Conservation (phyloP, 1,284 basidiomycete species). For the Fistulinella cinereoalba region DNA sequence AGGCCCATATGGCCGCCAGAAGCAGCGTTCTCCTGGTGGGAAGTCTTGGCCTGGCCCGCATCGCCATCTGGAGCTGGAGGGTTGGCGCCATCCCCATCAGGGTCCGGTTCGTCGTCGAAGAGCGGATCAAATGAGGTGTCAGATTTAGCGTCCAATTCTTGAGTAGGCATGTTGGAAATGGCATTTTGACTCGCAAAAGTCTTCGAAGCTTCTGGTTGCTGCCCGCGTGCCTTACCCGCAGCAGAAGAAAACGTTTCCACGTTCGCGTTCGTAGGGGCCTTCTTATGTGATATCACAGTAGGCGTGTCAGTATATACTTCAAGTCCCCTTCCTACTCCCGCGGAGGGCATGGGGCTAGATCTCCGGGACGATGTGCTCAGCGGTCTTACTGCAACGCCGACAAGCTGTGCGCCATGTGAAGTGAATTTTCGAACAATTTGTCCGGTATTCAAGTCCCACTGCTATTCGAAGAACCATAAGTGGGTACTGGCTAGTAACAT, state of each 20-base stretch:
- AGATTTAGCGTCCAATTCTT: constrained; percentile 63
- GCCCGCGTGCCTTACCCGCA: constrained; percentile 17
- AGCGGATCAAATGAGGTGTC: constrained; percentile 77
- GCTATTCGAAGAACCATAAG: constrained; percentile 45
- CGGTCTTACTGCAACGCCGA: constrained; percentile 79
- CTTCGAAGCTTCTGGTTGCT: constrained; percentile 14
- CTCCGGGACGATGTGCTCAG: constrained; percentile 40
- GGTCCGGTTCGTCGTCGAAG: constrained; percentile 74
- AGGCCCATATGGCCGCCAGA: constrained; percentile 18
- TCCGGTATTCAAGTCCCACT: constrained; percentile 98
- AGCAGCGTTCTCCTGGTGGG: constrained; percentile 16
- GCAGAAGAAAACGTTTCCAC: constrained; percentile 19
- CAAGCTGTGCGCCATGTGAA: constrained; percentile 85
- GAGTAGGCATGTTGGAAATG: constrained; percentile 22
- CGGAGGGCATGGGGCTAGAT: constrained; percentile 31
- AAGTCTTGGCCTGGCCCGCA: constrained; percentile 10
- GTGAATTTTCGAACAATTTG: constrained; percentile 75
- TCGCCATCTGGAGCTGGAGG: constrained; percentile 14
- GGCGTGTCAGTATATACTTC: constrained; percentile 13
- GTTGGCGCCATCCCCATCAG: constrained; percentile 41
- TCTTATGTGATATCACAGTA: constrained; percentile 8
- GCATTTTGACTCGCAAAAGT: constrained; percentile 24
- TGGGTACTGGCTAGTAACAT: constrained; percentile 2
- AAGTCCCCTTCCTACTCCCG: constrained; percentile 23
- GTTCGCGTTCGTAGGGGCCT: constrained; percentile 14